These are phyloP conservation scores for Pichia deserticola DNA, from an alignment of 805 yeast species.

Conservation along the genomic window DNA sequence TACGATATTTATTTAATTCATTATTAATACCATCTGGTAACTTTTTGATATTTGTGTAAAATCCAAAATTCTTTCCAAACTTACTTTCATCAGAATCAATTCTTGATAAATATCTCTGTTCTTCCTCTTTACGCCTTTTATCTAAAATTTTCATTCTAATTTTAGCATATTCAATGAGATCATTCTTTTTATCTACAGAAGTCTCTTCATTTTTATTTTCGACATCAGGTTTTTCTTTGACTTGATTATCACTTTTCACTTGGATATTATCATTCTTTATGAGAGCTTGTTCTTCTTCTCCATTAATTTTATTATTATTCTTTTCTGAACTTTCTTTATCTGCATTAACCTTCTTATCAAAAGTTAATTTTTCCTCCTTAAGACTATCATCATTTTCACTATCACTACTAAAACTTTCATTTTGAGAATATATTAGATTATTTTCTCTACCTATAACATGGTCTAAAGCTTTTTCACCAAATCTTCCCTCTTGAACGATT, in stretches of 20 bases:
- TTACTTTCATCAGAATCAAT: slow-evolving; percentile 26
- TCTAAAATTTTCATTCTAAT: slow-evolving; percentile 35
- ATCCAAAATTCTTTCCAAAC: slow-evolving; percentile 27
- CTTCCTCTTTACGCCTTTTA: slow-evolving; percentile 28
- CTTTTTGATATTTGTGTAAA: slow-evolving; percentile 19
- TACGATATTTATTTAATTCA: slow-evolving; percentile 13
- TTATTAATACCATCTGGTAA: slow-evolving; percentile 20
- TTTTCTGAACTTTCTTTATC: not conserved
- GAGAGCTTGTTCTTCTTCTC: not conserved
- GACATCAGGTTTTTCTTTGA: not conserved
- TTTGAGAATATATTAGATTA: not conserved
- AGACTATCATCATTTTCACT: slow-evolving; percentile 10
- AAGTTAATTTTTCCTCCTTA: not conserved
- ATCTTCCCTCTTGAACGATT: slow-evolving; percentile 71
- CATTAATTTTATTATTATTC: not conserved
- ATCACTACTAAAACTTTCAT: slow-evolving; percentile 2
- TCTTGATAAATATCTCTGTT: slow-evolving; percentile 27
- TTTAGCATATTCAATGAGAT: slow-evolving; percentile 51
- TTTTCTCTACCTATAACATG: slow-evolving; percentile 32
- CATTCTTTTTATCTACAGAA: not conserved
- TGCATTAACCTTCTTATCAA: not conserved
- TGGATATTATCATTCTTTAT: not conserved
- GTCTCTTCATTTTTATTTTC: slow-evolving; percentile 2
- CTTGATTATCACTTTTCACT: not conserved
- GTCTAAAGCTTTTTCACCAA: slow-evolving; percentile 73